phyloP scores from a whole-genome alignment of 2,329 filamentous ascomycete genomes.

The Colletotrichum trifolii region DNA sequence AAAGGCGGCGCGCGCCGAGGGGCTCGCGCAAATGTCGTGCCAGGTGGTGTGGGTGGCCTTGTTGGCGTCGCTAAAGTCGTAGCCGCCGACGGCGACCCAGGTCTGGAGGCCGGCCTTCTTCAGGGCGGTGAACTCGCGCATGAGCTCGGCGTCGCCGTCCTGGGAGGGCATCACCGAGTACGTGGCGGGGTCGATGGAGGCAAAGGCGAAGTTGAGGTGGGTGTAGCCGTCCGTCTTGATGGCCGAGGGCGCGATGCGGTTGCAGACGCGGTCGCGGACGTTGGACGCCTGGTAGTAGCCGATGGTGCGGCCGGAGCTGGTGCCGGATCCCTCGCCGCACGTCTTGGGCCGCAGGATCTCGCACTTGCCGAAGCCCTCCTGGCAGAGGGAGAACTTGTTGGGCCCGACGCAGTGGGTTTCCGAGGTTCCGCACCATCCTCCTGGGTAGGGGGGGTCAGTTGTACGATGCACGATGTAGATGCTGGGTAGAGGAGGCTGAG shows the following conservation, averaged over 20 bases:
- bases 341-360: slow-evolving; percentile 36
- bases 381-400: slow-evolving; percentile 42
- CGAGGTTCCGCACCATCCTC: slow-evolving; percentile 42
- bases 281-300: slow-evolving; percentile 49
- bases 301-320: slow-evolving; percentile 42
- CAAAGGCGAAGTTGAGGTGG: slow-evolving; percentile 52
- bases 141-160: slow-evolving; percentile 33
- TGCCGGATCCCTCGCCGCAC: slow-evolving; percentile 40
- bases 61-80: slow-evolving; percentile 41
- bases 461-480: too few species aligned
- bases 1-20: slow-evolving; percentile 46
- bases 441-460: too few species aligned
- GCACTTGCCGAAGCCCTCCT: slow-evolving; percentile 48
- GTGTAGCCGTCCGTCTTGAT: slow-evolving; percentile 41
- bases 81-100: slow-evolving; percentile 46
- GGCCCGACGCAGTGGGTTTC: slow-evolving; percentile 40
- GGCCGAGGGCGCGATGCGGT: slow-evolving; percentile 44
- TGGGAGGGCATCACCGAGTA: neutral
- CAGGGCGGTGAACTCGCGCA: slow-evolving; percentile 46
- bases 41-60: slow-evolving; percentile 34
- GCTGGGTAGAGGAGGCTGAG: too few species aligned
- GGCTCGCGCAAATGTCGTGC: slow-evolving; percentile 42
- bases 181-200: slow-evolving; percentile 48
- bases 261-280: slow-evolving; percentile 42
- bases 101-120: slow-evolving; percentile 38